phyloP scores from a whole-genome alignment of 2,329 filamentous ascomycete species.

The Penicillium italicum region DNA sequence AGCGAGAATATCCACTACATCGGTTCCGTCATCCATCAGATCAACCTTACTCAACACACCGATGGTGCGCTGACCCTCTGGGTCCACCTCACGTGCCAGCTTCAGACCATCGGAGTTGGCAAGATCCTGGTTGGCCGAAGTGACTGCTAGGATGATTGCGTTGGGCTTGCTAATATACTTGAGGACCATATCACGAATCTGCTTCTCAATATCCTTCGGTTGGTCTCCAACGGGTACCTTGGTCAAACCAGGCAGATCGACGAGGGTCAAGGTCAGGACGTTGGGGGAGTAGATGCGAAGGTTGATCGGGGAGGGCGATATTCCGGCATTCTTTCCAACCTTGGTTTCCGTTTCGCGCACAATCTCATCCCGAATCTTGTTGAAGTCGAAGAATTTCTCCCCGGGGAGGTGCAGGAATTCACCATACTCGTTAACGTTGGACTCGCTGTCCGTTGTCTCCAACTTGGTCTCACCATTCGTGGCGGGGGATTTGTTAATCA shows the following conservation, averaged over 20 bases:
- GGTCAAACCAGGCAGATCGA: conserved; percentile 93
- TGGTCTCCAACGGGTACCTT: conserved; percentile 97
- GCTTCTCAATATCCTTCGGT: conserved; percentile 90
- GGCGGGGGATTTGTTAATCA: conserved; percentile 79
- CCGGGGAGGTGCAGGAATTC: conserved; percentile 97
- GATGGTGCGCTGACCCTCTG: conserved; percentile 94
- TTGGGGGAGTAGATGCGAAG: conserved; percentile 97
- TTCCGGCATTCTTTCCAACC: conserved; percentile 92
- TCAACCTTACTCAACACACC: conserved; percentile 98
- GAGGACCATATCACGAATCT: conserved; percentile 96
- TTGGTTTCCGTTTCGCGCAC: conserved; percentile 94
- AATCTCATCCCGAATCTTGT: conserved; percentile 97
- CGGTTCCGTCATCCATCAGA: conserved; percentile 97
- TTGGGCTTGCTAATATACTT: conserved; percentile 99
- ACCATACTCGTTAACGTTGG: conserved; percentile 95
- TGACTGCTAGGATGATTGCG: conserved; percentile 95
- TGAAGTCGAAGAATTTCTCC: conserved; percentile 97
- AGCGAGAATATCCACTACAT: conserved; percentile 96
- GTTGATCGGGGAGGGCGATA: conserved; percentile 95
- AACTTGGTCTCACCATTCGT: conserved; percentile 69
- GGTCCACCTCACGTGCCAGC: conserved; percentile 92
- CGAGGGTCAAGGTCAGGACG: conserved; percentile 91
- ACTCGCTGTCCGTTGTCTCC: conserved; percentile 72
- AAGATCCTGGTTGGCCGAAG: conserved; percentile 93
- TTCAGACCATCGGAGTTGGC: conserved; percentile 98